Evolutionary conservation across 371 early-diverging fungal genomes (phyloP), one percentile per base, ranked within the genome.

Genomic region (Rhizopus delemar): DNA sequence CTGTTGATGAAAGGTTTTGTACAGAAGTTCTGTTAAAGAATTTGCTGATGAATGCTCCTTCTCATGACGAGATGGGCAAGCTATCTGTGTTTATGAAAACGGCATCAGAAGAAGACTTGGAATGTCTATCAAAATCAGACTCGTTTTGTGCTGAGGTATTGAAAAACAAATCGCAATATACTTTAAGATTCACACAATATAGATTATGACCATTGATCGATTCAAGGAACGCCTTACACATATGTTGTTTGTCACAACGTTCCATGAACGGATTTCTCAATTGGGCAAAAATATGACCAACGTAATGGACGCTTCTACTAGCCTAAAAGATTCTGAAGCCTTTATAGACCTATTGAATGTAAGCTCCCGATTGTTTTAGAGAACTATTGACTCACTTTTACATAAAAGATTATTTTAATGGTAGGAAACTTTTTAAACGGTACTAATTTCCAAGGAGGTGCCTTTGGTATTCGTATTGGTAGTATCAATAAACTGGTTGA

Each of bases 361-460:
- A 73, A 63, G 73, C 56, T 22, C 22, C 2, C 2, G 22, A 22
- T 22, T 22, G 22, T 22, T 22, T 22, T 22, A 22, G 22, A 22
- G 39, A 53, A 52, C 45, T 13, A 34, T n/a, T 56, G 4, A 16
- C 50, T 16, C 32, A 16, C 51, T 28, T 3, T 16, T 4, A 38
- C 3, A 5, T 5, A 8, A 78, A 7, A 92, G 83, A 68, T 95
- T 36, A 87, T 96, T 22, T 73, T 96, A 55, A 84, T 91, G 57
- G 73, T 95, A 2, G 95, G 97, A 43, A 96, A 96, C 74, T 95
- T 86, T 65, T 91, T 96, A 87, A 96, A 96, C 69, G 91, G 92
- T 8, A 81, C 88, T 0, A 86, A 87, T 3, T 90, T 92, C 74
- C 90, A 91, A 59, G 96, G 97, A 45, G 90, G 92, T 5, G 94